phyloP scores from a whole-genome alignment of 805 yeast genomes.

The Ogataea nitratoaversa region DNA sequence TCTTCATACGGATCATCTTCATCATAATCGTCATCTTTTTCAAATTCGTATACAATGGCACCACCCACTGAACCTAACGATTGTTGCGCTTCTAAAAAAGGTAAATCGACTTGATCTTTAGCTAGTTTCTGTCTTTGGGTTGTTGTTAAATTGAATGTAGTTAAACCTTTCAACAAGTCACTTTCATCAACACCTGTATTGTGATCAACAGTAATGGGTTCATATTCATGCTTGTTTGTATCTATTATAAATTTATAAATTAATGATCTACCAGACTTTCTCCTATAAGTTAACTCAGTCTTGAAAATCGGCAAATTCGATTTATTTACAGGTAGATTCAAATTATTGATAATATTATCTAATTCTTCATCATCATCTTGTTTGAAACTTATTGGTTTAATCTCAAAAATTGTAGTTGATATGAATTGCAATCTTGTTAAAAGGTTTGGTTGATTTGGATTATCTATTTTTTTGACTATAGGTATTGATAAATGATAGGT shows the following conservation, averaged over 20 bases:
- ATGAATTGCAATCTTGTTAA: conserved; percentile 48
- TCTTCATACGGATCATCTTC: conserved; percentile 98
- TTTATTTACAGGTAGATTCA: conserved; percentile 48
- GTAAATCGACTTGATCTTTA: conserved; percentile 80
- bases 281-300: conserved; percentile 56
- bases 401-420: conserved; percentile 69
- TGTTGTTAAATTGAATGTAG: conserved; percentile 83
- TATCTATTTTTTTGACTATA: background rate
- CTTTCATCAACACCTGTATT: conserved; percentile 39
- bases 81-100: conserved; percentile 86
- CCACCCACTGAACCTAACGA: conserved; percentile 70
- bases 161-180: conserved; percentile 60
- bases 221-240: conserved; percentile 36
- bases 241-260: conserved; percentile 53
- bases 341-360: conserved; percentile 33
- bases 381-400: conserved; percentile 39
- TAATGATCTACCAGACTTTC: conserved; percentile 82
- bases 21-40: conserved; percentile 95
- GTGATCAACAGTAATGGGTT: conserved; percentile 27
- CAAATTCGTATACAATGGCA: conserved; percentile 93
- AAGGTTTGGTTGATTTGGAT: conserved; percentile 17
- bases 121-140: conserved; percentile 72
- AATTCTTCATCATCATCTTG: conserved; percentile 45
- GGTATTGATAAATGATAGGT: conserved; percentile 43
- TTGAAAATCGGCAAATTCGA: conserved; percentile 43